Evolutionary conservation across 1,139 yeast genomes (phyloP).

Genomic region (Barnettozyma hawaiiensis): DNA sequence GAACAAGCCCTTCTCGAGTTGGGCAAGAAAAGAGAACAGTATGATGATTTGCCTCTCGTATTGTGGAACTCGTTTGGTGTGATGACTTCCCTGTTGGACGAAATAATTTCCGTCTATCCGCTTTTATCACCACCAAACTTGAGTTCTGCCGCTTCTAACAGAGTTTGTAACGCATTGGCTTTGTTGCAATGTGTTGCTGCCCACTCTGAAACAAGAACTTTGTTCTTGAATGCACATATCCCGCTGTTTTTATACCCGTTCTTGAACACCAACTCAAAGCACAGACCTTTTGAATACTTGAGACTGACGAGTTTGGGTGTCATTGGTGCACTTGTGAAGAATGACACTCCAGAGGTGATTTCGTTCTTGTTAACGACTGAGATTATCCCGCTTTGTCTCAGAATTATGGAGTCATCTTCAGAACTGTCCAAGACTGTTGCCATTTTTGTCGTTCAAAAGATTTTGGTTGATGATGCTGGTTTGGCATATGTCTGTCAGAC

Average conservation of each 20-base stretch:
- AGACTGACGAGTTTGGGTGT: slow-evolving; percentile 92
- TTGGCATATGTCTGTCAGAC: slow-evolving; percentile 90
- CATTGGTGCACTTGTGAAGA: slow-evolving; percentile 93
- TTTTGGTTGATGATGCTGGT: slow-evolving; percentile 87
- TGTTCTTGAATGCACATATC: slow-evolving; percentile 83
- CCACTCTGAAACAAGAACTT: slow-evolving; percentile 80
- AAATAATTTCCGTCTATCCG: slow-evolving; percentile 86
- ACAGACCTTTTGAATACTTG: slow-evolving; percentile 88
- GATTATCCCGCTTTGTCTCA: slow-evolving; percentile 87
- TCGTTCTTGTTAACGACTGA: slow-evolving; percentile 87
- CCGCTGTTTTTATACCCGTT: slow-evolving; percentile 93
- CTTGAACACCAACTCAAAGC: slow-evolving; percentile 84
- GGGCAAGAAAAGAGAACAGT: slow-evolving; percentile 91
- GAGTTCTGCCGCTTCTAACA: slow-evolving; percentile 80
- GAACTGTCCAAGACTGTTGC: slow-evolving; percentile 96
- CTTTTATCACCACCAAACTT: slow-evolving; percentile 80
- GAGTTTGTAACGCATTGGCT: slow-evolving; percentile 95
- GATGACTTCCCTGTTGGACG: slow-evolving; percentile 86
- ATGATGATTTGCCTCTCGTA: slow-evolving; percentile 87
- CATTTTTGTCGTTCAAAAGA: slow-evolving; percentile 88
- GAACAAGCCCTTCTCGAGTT: slow-evolving; percentile 89
- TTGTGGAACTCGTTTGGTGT: slow-evolving; percentile 97
- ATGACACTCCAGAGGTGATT: slow-evolving; percentile 93
- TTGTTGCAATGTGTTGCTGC: slow-evolving; percentile 95
- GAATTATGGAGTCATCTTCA: slow-evolving; percentile 93